Percentiles rank a stretch among this genome's conserved stretches.
These are phyloP conservation scores for Boletus patriciae DNA, from an alignment of 768 basidiomycete genomes.

Conservation along the genomic window DNA sequence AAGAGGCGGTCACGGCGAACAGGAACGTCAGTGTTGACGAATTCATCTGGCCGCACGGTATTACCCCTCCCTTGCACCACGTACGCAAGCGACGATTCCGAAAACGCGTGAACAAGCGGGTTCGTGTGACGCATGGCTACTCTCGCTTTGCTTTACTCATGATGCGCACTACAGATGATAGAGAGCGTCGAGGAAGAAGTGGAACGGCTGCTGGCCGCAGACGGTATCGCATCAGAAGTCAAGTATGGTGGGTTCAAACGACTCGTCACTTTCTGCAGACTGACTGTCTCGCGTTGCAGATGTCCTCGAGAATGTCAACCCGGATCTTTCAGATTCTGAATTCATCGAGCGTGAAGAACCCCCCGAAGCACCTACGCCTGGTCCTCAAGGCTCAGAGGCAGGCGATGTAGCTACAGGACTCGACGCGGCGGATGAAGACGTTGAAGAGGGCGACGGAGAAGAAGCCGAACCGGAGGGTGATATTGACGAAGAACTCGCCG, in stretches of 20 bases:
- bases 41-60: slow-evolving; percentile 95
- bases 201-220: slow-evolving; percentile 79
- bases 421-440: slow-evolving; percentile 56
- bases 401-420: slow-evolving; percentile 60
- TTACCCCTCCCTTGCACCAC: slow-evolving; percentile 90
- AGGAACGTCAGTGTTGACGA: slow-evolving; percentile 88
- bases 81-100: slow-evolving; percentile 91
- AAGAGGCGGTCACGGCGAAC: slow-evolving; percentile 60
- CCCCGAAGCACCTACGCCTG: slow-evolving; percentile 67
- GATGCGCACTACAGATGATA: slow-evolving; percentile 60
- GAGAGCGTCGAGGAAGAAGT: slow-evolving; percentile 95
- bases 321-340: slow-evolving; percentile 87
- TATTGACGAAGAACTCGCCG: slow-evolving; percentile 86
- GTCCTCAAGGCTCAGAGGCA: slow-evolving; percentile 61
- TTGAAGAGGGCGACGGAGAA: slow-evolving; percentile 60
- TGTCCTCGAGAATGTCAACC: slow-evolving; percentile 86
- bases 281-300: slow-evolving; percentile 44
- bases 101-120: slow-evolving; percentile 81
- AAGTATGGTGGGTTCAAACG: slow-evolving; percentile 59
- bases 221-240: slow-evolving; percentile 70
- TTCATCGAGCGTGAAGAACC: slow-evolving; percentile 68
- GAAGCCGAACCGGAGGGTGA: slow-evolving; percentile 69
- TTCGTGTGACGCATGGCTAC: slow-evolving; percentile 34
- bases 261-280: not conserved
- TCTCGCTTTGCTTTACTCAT: slow-evolving; percentile 5